These are phyloP conservation scores for Friedmanniomyces simplex DNA, from an alignment of 495 filamentous ascomycete species.

Conservation along the genomic window DNA sequence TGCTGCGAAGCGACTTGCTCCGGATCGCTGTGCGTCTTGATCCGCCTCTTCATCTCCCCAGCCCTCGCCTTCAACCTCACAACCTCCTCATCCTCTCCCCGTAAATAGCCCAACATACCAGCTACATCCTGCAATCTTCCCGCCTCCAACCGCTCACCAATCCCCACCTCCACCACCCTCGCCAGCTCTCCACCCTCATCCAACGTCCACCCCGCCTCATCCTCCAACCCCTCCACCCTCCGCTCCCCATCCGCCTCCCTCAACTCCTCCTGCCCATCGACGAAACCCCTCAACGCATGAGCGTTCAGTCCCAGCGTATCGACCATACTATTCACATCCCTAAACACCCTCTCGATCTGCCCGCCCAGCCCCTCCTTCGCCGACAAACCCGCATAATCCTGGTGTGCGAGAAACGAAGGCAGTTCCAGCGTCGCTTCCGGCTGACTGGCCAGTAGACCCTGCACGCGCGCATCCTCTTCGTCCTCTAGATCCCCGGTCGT, in stretches of 20 bases:
- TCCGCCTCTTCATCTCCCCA: conserved; percentile 60
- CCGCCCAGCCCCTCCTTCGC: conserved; percentile 56
- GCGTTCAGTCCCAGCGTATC: conserved; percentile 85
- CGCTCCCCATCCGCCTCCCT: conserved; percentile 38
- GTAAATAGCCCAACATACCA: conserved; percentile 50
- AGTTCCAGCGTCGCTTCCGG: conserved; percentile 44
- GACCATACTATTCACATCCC: conserved; percentile 94
- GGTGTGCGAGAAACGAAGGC: conserved; percentile 55
- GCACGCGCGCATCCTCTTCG: conserved; percentile 53
- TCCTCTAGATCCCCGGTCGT: conserved; percentile 43
- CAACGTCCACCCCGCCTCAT: conserved; percentile 56
- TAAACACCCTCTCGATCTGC: conserved; percentile 76
- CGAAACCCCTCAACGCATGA: conserved; percentile 60
- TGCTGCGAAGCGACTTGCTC: conserved; percentile 48
- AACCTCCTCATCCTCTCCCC: conserved; percentile 53
- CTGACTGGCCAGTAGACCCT: conserved; percentile 44
- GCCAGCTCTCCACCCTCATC: conserved; percentile 57
- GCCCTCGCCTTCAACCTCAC: conserved; percentile 57
- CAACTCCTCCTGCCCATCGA: conserved; percentile 49
- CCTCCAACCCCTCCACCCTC: conserved; percentile 45
- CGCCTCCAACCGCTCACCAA: conserved; percentile 49
- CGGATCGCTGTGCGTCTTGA: conserved; percentile 53
- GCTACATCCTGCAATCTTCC: conserved; percentile 54
- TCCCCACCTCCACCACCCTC: conserved; percentile 39
- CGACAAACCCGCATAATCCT: conserved; percentile 51